phyloP scores from a whole-genome alignment of 805 yeast genomes.

The Candida quercuum region DNA sequence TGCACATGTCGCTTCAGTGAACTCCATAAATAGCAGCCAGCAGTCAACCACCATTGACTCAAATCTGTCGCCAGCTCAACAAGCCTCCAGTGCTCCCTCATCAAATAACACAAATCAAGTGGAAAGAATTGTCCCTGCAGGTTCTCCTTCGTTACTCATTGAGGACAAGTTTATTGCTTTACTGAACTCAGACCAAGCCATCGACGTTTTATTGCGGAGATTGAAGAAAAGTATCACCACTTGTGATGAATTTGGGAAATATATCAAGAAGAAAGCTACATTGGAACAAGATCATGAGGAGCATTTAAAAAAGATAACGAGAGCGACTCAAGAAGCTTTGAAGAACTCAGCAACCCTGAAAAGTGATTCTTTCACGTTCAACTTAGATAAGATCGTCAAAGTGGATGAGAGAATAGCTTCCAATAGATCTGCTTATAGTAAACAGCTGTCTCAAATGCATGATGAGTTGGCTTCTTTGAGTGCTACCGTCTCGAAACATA shows the following conservation, averaged over 20 bases:
- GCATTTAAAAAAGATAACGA: slow-evolving; percentile 68
- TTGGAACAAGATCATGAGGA: slow-evolving; percentile 74
- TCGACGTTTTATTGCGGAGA: slow-evolving; percentile 65
- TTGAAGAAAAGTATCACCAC: slow-evolving; percentile 76
- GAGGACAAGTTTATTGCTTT: slow-evolving; percentile 47
- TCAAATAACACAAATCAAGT: not conserved
- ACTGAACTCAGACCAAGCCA: slow-evolving; percentile 66
- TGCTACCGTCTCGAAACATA: slow-evolving; percentile 59
- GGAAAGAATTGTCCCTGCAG: slow-evolving; percentile 18
- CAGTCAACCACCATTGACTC: not conserved
- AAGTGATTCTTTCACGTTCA: slow-evolving; percentile 59
- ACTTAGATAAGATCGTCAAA: slow-evolving; percentile 63
- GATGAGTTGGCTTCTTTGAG: slow-evolving; percentile 76
- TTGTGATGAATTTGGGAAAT: slow-evolving; percentile 81
- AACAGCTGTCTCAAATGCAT: slow-evolving; percentile 76
- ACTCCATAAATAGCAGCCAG: not conserved
- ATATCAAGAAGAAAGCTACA: slow-evolving; percentile 68
- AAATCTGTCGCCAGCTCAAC: not conserved
- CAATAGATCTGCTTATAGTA: slow-evolving; percentile 72
- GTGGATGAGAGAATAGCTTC: slow-evolving; percentile 72
- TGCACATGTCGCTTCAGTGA: not conserved
- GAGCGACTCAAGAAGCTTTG: slow-evolving; percentile 45
- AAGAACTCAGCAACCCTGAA: slow-evolving; percentile 41
- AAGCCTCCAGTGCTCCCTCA: slow-evolving; percentile 2
- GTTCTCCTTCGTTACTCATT: slow-evolving; percentile 35